Evolutionary conservation across 2,329 filamentous ascomycete species (phyloP).

Genomic region (Phoma sp.): DNA sequence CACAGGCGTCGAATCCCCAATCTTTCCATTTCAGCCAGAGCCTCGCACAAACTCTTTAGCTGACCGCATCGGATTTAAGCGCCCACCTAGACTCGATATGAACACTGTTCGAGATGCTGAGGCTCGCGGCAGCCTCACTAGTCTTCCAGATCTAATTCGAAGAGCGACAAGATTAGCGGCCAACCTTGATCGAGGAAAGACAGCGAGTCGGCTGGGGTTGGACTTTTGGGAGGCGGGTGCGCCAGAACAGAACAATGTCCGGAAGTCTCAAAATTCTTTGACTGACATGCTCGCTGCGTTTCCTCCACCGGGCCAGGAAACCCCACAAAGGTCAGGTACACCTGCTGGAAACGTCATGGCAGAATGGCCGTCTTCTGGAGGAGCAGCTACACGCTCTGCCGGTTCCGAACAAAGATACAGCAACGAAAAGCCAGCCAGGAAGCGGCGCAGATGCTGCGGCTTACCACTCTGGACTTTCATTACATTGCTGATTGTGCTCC

Average conservation of each 20-base stretch:
- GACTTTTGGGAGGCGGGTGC: conserved; percentile 55
- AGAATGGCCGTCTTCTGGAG: conserved; percentile 39
- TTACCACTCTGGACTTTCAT: conserved; percentile 82
- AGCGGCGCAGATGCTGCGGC: conserved; percentile 77
- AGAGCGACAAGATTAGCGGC: conserved; percentile 86
- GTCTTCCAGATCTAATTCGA: conserved; percentile 87
- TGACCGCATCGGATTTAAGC: conserved; percentile 51
- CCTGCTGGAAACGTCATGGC: conserved; percentile 41
- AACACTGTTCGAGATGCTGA: conserved; percentile 83
- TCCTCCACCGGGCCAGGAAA: conserved; percentile 64
- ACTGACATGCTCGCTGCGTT: conserved; percentile 72
- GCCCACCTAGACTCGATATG: conserved; percentile 80
- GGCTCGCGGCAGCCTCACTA: conserved; percentile 86
- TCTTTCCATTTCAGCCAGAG: conserved; percentile 42
- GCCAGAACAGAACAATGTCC: conserved; percentile 41
- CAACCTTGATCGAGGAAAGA: conserved; percentile 83
- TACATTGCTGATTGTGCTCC: conserved; percentile 67
- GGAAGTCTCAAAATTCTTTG: conserved; percentile 59
- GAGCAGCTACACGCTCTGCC: conserved; percentile 7
- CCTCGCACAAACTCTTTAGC: conserved; percentile 44
- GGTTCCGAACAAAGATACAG: conserved; percentile 15
- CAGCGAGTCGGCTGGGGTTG: conserved; percentile 65
- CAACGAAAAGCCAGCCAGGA: conserved; percentile 39
- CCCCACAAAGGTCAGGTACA: conserved; percentile 35
- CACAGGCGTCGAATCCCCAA: conserved; percentile 36